Percentiles rank a stretch among this genome's conserved stretches.
These are phyloP conservation scores for Starmerella geochares DNA, from an alignment of 805 yeast genomes.

Conservation along the genomic window DNA sequence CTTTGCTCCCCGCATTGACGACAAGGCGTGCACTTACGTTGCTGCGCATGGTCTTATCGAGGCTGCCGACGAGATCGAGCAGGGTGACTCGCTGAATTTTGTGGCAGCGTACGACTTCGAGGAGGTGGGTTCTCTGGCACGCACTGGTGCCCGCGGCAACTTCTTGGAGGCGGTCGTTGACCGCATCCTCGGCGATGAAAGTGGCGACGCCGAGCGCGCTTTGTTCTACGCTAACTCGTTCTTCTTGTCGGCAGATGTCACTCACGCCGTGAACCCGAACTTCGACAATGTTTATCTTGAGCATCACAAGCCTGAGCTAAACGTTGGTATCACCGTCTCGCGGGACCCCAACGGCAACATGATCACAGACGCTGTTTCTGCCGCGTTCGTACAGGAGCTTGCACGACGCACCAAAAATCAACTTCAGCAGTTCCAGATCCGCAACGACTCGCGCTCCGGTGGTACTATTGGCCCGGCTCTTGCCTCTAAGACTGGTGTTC, in stretches of 20 bases:
- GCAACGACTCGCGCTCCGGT: slow-evolving; percentile 77
- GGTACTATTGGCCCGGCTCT: slow-evolving; percentile 74
- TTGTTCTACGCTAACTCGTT: slow-evolving; percentile 61
- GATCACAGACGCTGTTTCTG: slow-evolving; percentile 71
- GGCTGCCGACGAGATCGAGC: slow-evolving; percentile 33
- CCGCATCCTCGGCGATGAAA: slow-evolving; percentile 33
- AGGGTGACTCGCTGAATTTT: slow-evolving; percentile 33
- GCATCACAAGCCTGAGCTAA: slow-evolving; percentile 69
- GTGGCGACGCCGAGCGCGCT: slow-evolving; percentile 31
- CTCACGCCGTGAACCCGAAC: slow-evolving; percentile 73
- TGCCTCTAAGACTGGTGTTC: slow-evolving; percentile 33
- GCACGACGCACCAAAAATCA: slow-evolving; percentile 55
- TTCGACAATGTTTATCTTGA: slow-evolving; percentile 49
- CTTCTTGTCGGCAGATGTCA: slow-evolving; percentile 74
- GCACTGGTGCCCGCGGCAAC: slow-evolving; percentile 78
- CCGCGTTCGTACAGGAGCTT: slow-evolving; percentile 58
- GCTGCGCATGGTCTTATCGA: slow-evolving; percentile 54
- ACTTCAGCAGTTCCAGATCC: slow-evolving; percentile 71
- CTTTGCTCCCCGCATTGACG: slow-evolving; percentile 76
- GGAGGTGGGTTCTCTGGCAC: slow-evolving; percentile 70
- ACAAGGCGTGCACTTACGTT: slow-evolving; percentile 69
- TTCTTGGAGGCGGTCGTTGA: slow-evolving; percentile 53
- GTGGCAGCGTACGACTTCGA: slow-evolving; percentile 70
- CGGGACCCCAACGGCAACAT: slow-evolving; percentile 72
- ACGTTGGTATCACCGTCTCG: slow-evolving; percentile 60